These are phyloP conservation scores for Ascoidea asiatica DNA, from an alignment of 805 yeast species.

Conservation along the genomic window DNA sequence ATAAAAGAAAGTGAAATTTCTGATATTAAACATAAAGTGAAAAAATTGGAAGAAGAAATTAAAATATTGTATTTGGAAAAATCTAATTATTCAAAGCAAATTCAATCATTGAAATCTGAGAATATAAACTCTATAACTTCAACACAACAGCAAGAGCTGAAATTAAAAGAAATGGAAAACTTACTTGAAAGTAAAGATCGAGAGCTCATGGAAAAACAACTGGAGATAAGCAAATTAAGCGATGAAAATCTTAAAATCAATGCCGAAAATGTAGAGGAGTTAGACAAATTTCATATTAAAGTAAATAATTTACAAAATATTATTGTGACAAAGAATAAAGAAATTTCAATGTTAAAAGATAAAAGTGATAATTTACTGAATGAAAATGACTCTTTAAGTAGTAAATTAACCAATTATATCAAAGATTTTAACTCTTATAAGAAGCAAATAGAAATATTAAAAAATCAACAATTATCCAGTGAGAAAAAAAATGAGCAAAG, in stretches of 20 bases:
- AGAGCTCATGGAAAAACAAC: slow-evolving; percentile 3
- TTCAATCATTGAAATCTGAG: slow-evolving; percentile 21
- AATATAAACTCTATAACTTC: slow-evolving; percentile 9
- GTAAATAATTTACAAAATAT: slow-evolving; percentile 5
- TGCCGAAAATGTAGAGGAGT: slow-evolving; percentile 2
- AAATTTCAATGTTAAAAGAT: slow-evolving; percentile 7
- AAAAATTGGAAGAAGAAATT: slow-evolving; percentile 1
- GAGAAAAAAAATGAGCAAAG: slow-evolving; percentile 39
- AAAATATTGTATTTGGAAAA: slow-evolving; percentile 4
- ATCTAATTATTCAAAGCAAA: slow-evolving; percentile 14
- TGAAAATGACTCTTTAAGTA: slow-evolving; percentile 2
- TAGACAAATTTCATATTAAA: slow-evolving; percentile 6
- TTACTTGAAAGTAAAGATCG: slow-evolving; percentile 3
- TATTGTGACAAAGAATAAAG: slow-evolving; percentile 6
- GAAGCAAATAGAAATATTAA: slow-evolving; percentile 4
- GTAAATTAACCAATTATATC: slow-evolving; percentile 15
- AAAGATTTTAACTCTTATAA: slow-evolving; percentile 13
- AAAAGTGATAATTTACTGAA: slow-evolving; percentile 9
- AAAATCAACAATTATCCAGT: slow-evolving; percentile 14
- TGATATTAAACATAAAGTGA: background rate
- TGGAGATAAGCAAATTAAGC: slow-evolving; percentile 1
- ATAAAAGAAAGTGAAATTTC: background rate
- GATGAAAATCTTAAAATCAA: slow-evolving; percentile 2
- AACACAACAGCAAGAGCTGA: slow-evolving; percentile 3
- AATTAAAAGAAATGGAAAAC: slow-evolving; percentile 2